Evolutionary conservation across 2,329 filamentous ascomycete genomes (phyloP), one percentile per base, ranked within the genome.

Genomic region (Penicillium sumatraense): DNA sequence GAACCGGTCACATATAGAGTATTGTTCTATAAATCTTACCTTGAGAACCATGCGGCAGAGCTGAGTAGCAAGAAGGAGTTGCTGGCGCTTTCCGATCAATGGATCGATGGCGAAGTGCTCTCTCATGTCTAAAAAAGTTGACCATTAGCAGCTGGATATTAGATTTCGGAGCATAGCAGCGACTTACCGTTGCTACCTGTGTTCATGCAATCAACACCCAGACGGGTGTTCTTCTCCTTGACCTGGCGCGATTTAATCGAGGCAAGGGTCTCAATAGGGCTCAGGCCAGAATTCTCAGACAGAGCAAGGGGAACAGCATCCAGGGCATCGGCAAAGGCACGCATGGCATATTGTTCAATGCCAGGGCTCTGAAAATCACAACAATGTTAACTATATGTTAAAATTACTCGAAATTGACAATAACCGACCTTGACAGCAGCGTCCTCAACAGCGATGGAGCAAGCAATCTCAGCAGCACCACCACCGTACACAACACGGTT

Each of bases 321-420:
- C 31, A 99, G 86, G 5, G 95, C 96, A 76, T 98, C 93, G 58
- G 95, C 86, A 72, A 99, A 99, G 21, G 95, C 95, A 59, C 95
- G 90, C 93, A 99, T 99, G 63, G 93, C 93, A 76, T 99, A 99
- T 78, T 99, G 95, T 79, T 97, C 93, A 35, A 99, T 86, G n/a
- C 95, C 95, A 21, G 93, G 91, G 49, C 91, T 96, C 87, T 86
- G 72, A 51, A 54, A 47, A 45, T 38, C 49, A 11, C 13, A 54
- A 13, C 10, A 8, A 33, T 23, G 35, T 54, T 33, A 65, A 57
- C 54, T n/a, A 59, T 46, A 29, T 51, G 29, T n/a, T 10, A 10
- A 11, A n/a, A 14, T 13, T 5, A 26, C n/a, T 6, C 31, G 24
- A 31, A 23, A 23, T 38, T 56, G 50, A 56, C 18, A 36, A 41